Evolutionary conservation across 768 basidiomycete genomes (phyloP).

Genomic region (Mycena albidolilacea): DNA sequence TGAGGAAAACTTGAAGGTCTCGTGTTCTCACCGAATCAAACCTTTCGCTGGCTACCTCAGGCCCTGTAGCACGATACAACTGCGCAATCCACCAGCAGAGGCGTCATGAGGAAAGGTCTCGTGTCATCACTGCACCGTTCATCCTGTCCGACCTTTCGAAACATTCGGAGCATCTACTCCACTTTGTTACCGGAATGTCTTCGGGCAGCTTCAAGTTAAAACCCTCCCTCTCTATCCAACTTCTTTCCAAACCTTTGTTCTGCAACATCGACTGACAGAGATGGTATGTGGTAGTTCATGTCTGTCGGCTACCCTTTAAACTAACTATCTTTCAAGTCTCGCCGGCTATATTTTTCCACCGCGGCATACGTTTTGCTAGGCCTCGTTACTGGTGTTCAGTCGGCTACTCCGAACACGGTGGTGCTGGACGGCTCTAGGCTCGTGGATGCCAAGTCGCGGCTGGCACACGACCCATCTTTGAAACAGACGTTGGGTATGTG

Average conservation of each 20-base stretch:
- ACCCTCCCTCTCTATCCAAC: background rate
- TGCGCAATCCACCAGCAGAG: too few species aligned
- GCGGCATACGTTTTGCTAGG: background rate
- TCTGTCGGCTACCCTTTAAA: background rate
- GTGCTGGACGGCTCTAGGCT: constrained; percentile 15
- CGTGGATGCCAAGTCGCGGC: constrained; percentile 17
- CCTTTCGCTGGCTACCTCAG: too few species aligned
- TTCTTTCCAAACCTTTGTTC: background rate
- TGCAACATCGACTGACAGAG: background rate
- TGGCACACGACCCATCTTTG: background rate
- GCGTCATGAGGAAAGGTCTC: too few species aligned
- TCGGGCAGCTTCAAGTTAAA: background rate
- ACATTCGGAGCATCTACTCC: too few species aligned
- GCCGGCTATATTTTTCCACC: too few species aligned
- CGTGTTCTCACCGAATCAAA: too few species aligned
- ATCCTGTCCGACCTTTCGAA: too few species aligned
- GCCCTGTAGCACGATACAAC: too few species aligned
- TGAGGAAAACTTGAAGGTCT: too few species aligned
- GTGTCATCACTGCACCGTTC: too few species aligned
- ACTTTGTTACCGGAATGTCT: too few species aligned
- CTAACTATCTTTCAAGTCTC: too few species aligned
- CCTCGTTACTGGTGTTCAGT: constrained; percentile 2
- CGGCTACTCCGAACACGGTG: constrained; percentile 19
- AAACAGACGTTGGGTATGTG: constrained; percentile 3
- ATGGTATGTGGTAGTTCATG: constrained; percentile 2